These are phyloP conservation scores for Triadica sebifera DNA, from an alignment of 345 rosid genomes.

Conservation along the genomic window DNA sequence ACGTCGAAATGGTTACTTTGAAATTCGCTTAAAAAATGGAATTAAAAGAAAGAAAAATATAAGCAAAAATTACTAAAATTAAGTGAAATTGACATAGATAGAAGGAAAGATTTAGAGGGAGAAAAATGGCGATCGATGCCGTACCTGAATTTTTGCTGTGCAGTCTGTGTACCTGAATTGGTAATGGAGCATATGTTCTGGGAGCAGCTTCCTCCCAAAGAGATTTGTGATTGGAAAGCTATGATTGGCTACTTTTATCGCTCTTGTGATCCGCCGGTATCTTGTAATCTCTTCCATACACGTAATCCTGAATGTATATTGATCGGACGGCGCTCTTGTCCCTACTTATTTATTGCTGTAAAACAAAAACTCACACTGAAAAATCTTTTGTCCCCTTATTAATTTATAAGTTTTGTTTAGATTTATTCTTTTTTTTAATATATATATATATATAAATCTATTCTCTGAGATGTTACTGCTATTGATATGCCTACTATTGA, in stretches of 20 bases:
- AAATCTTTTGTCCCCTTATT: too few species aligned
- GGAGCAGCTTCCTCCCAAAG: constrained; percentile 1
- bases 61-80: background rate
- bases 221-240: constrained; percentile 15
- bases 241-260: background rate
- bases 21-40: background rate
- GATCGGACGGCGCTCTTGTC: background rate
- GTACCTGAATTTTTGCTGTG: background rate
- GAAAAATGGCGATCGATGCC: background rate
- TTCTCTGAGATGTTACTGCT: too few species aligned
- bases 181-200: background rate
- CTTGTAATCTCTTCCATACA: background rate
- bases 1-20: background rate
- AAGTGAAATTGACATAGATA: background rate
- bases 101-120: background rate
- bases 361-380: too few species aligned
- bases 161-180: background rate
- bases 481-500: too few species aligned
- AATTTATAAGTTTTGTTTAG: too few species aligned
- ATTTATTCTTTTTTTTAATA: too few species aligned
- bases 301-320: background rate
- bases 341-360: background rate
- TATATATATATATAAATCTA: too few species aligned
- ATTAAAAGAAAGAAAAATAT: background rate
- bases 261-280: background rate